phyloP scores from a whole-genome alignment of 2,329 filamentous ascomycete genomes.

The Drechslerella dactyloides region DNA sequence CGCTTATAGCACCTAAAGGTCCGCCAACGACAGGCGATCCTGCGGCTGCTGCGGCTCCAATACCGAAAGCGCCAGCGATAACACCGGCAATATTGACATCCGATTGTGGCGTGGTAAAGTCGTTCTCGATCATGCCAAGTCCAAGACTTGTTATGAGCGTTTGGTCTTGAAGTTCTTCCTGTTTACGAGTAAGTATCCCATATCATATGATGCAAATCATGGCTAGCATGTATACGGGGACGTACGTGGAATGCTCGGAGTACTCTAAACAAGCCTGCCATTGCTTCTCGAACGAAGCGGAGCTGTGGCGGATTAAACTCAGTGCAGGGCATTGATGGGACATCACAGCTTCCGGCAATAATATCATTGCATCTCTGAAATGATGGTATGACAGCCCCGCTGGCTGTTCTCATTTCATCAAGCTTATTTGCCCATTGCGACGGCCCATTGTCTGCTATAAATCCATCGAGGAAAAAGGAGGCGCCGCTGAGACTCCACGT shows the following conservation, averaged over 20 bases:
- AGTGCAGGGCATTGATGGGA: not conserved
- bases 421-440: conserved; percentile 3
- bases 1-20: conserved; percentile 12
- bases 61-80: conserved; percentile 13
- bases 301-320: conserved; percentile 13
- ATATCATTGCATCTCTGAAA: conserved; percentile 1
- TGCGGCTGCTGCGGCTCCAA: conserved; percentile 8
- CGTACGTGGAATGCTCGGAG: conserved; percentile 6
- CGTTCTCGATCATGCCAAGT: not conserved
- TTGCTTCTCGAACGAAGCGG: conserved; percentile 12
- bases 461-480: conserved; percentile 10
- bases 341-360: conserved; percentile 2
- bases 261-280: not conserved
- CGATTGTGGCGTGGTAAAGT: conserved; percentile 16
- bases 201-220: not conserved
- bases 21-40: not conserved
- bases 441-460: not conserved
- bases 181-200: not conserved
- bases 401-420: conserved; percentile 1
- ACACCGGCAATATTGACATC: conserved; percentile 13
- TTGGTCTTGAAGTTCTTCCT: conserved; percentile 3
- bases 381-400: not conserved
- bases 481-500: conserved; percentile 14
- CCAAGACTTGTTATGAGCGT: conserved; percentile 5
- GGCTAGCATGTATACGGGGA: not conserved